Conservation (phyloP, 192 early-diverging fungal genomes). For the Umbelopsis sp. region DNA sequence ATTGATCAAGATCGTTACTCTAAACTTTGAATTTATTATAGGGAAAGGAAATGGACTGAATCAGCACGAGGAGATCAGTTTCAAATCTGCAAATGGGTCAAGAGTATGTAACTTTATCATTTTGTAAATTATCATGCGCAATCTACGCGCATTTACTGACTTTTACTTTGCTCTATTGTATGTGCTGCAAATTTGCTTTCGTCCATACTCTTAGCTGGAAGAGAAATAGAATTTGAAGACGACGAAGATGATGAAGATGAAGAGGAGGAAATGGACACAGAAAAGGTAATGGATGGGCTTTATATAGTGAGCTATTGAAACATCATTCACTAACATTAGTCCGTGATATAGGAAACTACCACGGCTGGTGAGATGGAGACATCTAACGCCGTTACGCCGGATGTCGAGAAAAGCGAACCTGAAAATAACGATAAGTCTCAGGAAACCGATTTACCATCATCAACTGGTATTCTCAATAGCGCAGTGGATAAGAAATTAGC, state of each 20-base stretch:
- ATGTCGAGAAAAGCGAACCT: not conserved
- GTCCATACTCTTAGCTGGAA: not conserved
- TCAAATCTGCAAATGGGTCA: conserved; percentile 15
- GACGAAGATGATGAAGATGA: conserved; percentile 1
- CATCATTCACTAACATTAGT: not conserved
- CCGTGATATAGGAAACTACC: not conserved
- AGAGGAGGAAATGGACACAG: conserved; percentile 8
- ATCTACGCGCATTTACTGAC: too few relatives aligned
- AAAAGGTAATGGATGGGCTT: not conserved
- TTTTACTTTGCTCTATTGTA: not conserved
- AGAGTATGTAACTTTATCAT: not conserved
- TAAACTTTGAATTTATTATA: not conserved
- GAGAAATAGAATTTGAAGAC: conserved; percentile 7
- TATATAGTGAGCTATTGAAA: not conserved
- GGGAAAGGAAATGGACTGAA: conserved; percentile 11
- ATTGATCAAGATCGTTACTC: too few relatives aligned
- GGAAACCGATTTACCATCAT: not conserved
- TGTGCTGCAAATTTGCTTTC: not conserved
- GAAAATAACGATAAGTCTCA: not conserved
- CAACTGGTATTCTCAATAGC: not conserved
- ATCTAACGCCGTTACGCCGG: not conserved
- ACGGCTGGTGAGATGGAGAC: not conserved
- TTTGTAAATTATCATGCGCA: too few relatives aligned
- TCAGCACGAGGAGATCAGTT: not conserved
- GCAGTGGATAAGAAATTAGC: not conserved